Base-by-base conservation (phyloP, 768 basidiomycete genomes). In the Pleurotus giganteus region DNA sequence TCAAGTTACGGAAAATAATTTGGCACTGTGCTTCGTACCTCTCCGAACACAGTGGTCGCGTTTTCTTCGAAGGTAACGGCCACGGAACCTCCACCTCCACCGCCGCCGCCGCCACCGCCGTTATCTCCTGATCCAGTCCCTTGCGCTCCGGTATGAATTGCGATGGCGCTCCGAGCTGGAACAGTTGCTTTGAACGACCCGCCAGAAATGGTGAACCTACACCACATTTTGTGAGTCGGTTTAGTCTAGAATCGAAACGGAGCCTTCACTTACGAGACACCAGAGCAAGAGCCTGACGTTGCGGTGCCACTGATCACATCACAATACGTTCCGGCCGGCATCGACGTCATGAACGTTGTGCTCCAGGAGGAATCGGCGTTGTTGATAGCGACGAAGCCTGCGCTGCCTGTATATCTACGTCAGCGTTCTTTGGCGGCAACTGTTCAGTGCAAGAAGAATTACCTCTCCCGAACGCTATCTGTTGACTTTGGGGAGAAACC, bases 391-490 rank as follows among this genome's bases (percentile, higher is more conserved):
- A 86, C 80, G 55, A 83, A 86, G 2, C 86, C 85, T 39, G 68
- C 63, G 0, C 80, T 66, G 26, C 82, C 83, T 85, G 39, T 7
- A 41, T 36, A n/a, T 11, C 9, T 17, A 19, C 17, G 29, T 13
- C 27, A 47, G 26, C 29, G 34, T 11, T 36, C 9, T n/a, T 36
- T 36, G 34, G 34, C n/a, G 34, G 9, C 43, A 11, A n/a, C 15
- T 13, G 37, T 11, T 54, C 12, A 17, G 37, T 24, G 7, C 29
- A n/a, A 27, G 54, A 53, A 17, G 12, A 62, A 71, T 7, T 54
- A 78, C 86, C 86, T 59, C 86, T 69, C 4, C 82, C 82, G 60
- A 87, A 89, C 0, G 86, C 86, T 55, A 88, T 84, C 62, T 78
- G 86, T 55, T 83, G 71, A 2, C 76, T 69, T 44, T 75, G 74